These are phyloP conservation scores for Colletotrichum destructivum DNA, from an alignment of 2,329 filamentous ascomycete species.

Conservation along the genomic window DNA sequence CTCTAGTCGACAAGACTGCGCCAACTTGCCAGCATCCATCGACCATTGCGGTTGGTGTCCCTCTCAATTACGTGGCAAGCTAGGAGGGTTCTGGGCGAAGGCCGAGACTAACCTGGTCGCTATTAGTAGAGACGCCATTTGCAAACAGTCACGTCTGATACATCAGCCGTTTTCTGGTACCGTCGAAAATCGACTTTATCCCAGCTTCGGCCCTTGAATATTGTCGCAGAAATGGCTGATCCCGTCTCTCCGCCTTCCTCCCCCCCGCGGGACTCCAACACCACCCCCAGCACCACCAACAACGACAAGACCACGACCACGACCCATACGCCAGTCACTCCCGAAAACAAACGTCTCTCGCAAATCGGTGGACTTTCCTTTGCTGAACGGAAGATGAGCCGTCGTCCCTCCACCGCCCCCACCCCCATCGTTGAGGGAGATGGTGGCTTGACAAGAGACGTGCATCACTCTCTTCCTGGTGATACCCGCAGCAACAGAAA, in stretches of 20 bases:
- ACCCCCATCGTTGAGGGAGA: slow-evolving; percentile 54
- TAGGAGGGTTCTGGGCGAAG: slow-evolving; percentile 21
- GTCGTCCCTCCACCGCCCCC: slow-evolving; percentile 44
- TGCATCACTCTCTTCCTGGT: slow-evolving; percentile 58
- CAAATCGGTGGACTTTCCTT: slow-evolving; percentile 45
- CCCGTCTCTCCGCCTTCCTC: slow-evolving; percentile 37
- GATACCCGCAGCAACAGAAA: slow-evolving; percentile 52
- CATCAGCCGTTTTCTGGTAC: slow-evolving; percentile 21
- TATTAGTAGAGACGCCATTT: slow-evolving; percentile 34
- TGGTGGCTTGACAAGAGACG: slow-evolving; percentile 54
- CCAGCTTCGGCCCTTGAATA: slow-evolving; percentile 22
- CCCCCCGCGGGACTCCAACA: slow-evolving; percentile 20
- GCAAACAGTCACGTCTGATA: slow-evolving; percentile 28
- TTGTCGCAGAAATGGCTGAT: slow-evolving; percentile 34
- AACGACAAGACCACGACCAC: slow-evolving; percentile 5
- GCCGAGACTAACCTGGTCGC: slow-evolving; percentile 36
- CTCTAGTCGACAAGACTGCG: slow-evolving; percentile 16
- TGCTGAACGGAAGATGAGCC: slow-evolving; percentile 51
- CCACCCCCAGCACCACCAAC: slow-evolving; percentile 22
- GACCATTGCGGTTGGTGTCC: slow-evolving; percentile 10
- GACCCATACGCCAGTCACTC: slow-evolving; percentile 19
- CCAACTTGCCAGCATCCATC: neutral
- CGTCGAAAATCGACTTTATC: slow-evolving; percentile 31
- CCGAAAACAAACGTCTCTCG: slow-evolving; percentile 35
- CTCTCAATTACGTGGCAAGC: slow-evolving; percentile 30